phyloP scores from a whole-genome alignment of 1,284 basidiomycete genomes.

The Megacollybia platyphylla region DNA sequence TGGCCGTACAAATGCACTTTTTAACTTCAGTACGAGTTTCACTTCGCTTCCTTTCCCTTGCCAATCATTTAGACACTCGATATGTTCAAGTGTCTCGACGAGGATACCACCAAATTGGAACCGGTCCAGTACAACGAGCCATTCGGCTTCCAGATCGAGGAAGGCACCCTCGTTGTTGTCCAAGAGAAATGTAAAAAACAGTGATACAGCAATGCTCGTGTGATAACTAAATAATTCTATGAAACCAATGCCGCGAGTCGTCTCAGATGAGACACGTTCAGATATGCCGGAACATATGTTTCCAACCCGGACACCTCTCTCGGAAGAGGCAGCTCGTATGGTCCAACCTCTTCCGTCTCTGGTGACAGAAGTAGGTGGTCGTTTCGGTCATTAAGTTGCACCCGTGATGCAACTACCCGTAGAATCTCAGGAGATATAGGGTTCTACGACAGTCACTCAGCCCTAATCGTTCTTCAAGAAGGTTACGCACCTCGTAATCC shows the following conservation, averaged over 20 bases:
- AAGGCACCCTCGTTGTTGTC: constrained; percentile 4
- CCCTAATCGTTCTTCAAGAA: not conserved
- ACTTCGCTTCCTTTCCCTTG: not conserved
- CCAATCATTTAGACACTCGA: not conserved
- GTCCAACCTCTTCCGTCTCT: constrained; percentile 91
- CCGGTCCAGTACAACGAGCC: constrained; percentile 6
- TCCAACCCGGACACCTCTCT: constrained; percentile 81
- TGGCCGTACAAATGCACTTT: constrained; percentile 22
- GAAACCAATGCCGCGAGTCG: constrained; percentile 67
- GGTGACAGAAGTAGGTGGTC: constrained; percentile 90
- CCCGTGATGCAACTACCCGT: constrained; percentile 88
- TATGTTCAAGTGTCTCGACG: constrained; percentile 6
- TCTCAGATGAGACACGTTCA: constrained; percentile 74
- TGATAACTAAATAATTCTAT: not conserved
- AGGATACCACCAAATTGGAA: not conserved
- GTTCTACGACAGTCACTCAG: constrained; percentile 36
- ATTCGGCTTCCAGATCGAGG: constrained; percentile 8
- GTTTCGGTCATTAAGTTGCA: constrained; percentile 88
- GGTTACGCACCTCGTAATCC: constrained; percentile 75
- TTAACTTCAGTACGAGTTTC: constrained; percentile 13
- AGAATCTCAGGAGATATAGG: constrained; percentile 95
- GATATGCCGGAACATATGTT: constrained; percentile 80
- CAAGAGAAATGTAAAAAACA: not conserved
- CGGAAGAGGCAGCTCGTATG: constrained; percentile 80
- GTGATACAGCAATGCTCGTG: not conserved